Evolutionary conservation across 1,139 yeast genomes (phyloP), one percentile per base, ranked within the genome.

Genomic region (Yamadazyma dushanensis): DNA sequence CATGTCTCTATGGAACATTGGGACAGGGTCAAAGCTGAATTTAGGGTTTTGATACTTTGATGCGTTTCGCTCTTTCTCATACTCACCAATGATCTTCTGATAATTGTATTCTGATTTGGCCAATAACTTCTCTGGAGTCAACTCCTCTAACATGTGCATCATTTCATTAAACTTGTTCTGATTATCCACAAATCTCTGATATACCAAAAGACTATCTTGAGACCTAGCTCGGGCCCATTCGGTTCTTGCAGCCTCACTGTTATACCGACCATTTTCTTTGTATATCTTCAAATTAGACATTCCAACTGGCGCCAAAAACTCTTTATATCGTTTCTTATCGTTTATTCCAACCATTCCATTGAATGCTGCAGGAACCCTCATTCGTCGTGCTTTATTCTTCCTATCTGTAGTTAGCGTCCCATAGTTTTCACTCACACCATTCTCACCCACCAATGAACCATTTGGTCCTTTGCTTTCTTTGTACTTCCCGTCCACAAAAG

Each of bases 291-390:
- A 53, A 37, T 64, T 53, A 5, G 62, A 58, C 35, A 68, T 61
- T 8, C 54, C 52, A 19, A 70, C 49, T 1, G 75, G 74, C 26
- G 49, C 46, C 9, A 70, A 44, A 39, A 67, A 70, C 29, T 66
- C 66, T 36, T 57, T 62, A 44, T 55, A 68, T 14, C 54, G 43
- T 34, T 54, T 49, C 28, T 53, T 44, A 41, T 62, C 65, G 37
- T 48, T 49, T 16, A 46, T 42, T 2, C 44, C 34, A 6, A 51
- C 31, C 16, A 44, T 14, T 46, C 16, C 23, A 8, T 16, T 8
- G 11, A 29, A 29, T n/a, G 10, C 31, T 8, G 25, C 7, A 5
- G 31, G 31, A 13, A 14, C 24, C 28, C n/a, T 11, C 14, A 16
- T 8, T 16, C 34, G 9, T 3, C 34, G 32, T 13, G 19, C 11